Conservation (phyloP, 306 rosid species). For the Vigna angularis region DNA sequence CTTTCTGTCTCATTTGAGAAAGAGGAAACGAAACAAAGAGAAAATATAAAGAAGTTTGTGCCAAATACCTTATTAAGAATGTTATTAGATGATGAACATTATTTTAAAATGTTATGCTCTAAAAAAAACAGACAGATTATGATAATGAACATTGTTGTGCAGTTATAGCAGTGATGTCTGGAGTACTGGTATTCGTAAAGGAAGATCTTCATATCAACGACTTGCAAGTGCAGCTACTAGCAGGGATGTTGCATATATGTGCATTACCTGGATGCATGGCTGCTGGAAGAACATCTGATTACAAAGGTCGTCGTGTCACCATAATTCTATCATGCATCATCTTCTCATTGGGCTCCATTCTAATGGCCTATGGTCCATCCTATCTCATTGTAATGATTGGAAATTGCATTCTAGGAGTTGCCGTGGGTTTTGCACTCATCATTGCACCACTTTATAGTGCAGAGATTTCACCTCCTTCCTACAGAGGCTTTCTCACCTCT, state of each 20-base stretch:
- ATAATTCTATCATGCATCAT: constrained; percentile 49
- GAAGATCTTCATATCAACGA: constrained; percentile 72
- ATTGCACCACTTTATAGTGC: constrained; percentile 73
- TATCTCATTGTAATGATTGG: constrained; percentile 56
- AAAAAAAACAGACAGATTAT: not conserved
- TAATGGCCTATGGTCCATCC: constrained; percentile 71
- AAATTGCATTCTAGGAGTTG: constrained; percentile 62
- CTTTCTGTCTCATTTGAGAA: not conserved
- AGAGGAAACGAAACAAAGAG: not conserved
- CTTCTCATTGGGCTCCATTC: constrained; percentile 62
- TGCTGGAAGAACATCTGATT: constrained; percentile 67
- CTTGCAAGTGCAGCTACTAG: constrained; percentile 56
- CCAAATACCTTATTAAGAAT: too few species aligned
- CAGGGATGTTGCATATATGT: constrained; percentile 59
- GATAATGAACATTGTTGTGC: not conserved
- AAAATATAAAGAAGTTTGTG: not conserved
- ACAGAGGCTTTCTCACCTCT: constrained; percentile 62
- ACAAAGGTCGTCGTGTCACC: constrained; percentile 69
- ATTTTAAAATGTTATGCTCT: too few species aligned
- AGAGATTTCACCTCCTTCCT: constrained; percentile 66
- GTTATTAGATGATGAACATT: too few species aligned
- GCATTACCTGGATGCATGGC: constrained; percentile 56
- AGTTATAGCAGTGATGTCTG: constrained; percentile 74
- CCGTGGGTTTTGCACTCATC: constrained; percentile 70
- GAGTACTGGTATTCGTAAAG: constrained; percentile 68